Evolutionary conservation across 345 rosid genomes (phyloP), one percentile per base, ranked within the genome.

Genomic region (Murraya koenigii): DNA sequence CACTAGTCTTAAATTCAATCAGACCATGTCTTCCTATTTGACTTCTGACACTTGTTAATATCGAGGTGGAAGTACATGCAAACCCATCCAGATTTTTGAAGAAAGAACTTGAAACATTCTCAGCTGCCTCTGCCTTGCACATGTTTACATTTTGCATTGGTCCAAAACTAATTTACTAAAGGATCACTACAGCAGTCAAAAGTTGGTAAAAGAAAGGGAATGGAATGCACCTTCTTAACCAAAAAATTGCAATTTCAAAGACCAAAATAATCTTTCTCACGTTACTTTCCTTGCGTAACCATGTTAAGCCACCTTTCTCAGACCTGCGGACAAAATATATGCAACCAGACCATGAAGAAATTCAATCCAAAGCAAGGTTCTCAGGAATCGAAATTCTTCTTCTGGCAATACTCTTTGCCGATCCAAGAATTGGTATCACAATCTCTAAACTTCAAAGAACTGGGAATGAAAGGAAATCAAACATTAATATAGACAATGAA

Each of bases 161-260:
- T 58, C 62, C 62, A 36, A 33, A 10, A 9, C 7, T 26, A 38
- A 59, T 35, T 56, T 35, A 59, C 4, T 59, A 14, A 35, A 58
- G 33, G 66, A 17, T 35, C 38, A 38, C 66, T 36, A 63, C 59
- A 62, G 69, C 60, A 49, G 59, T 47, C 54, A n/a, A 20, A 71
- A 35, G 47, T 9, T 35, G 26, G 69, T 35, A 7, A 0, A 47
- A 62, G 72, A 54, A 79, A 56, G 64, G 66, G 23, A 28, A 84
- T 35, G n/a, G 59, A 68, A 41, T 59, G 69, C 72, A 82, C 87
- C 85, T 75, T 77, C 44, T 26, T 41, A 35, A 10, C 77, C 71
- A 80, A 71, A 74, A 61, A 28, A 41, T 56, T 52, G 66, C 44
- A 77, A 59, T 36, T 63, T 72, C 77, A 78, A 77, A 41, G 58